Evolutionary conservation across 2,329 filamentous ascomycete species (phyloP), one percentile per base, ranked within the genome.

Genomic region (Pseudohalonectria lignicola): DNA sequence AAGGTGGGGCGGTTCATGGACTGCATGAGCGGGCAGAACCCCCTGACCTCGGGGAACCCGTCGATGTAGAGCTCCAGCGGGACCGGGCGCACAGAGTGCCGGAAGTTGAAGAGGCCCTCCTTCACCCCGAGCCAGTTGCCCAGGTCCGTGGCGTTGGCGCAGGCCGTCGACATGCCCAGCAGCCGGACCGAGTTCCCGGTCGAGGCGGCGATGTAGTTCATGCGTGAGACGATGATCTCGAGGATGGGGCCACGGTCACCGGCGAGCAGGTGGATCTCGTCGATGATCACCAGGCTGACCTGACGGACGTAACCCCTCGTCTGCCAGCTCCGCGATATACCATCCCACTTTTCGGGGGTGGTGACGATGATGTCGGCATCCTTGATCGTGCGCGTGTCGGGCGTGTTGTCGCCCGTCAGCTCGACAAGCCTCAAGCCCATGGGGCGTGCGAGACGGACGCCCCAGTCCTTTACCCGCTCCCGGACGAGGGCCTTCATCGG

Each of bases 281-380:
- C 92, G 47, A 98, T 98, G 44, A 98, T 95, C 37, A 98, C 92
- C 13, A 98, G 66, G 43, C 87, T 90, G 42, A 98, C 92, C 60
- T 95, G 82, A 37, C 87, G 79, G 30, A 98, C 92, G 49, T 98
- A 98, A 43, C 85, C 84, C 76, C 92, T 82, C 5, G 90, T 96
- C 59, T 96, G 88, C 92, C 93, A 98, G 53, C 86, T 94, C 74
- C 92, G 84, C 50, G 86, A 94, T 49, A 98, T 96, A 74, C 93
- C 93, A 55, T 98, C 93, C 92, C 92, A 98, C 57, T 98, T 98
- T 63, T 98, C 92, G n/a, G 92, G 93, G 0, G 93, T 98, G 0
- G 92, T 98, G 51, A 98, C 87, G 50, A 98, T 98, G 44, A 98
- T 86, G 55, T 98, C 92, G 4, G 92, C 92, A 54, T 96, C 83